A percentile compares a stretch with the other conserved stretches of the same genome.
These are phyloP conservation scores for Xerocomus spinulosus DNA, from an alignment of 768 basidiomycete genomes.

Conservation along the genomic window DNA sequence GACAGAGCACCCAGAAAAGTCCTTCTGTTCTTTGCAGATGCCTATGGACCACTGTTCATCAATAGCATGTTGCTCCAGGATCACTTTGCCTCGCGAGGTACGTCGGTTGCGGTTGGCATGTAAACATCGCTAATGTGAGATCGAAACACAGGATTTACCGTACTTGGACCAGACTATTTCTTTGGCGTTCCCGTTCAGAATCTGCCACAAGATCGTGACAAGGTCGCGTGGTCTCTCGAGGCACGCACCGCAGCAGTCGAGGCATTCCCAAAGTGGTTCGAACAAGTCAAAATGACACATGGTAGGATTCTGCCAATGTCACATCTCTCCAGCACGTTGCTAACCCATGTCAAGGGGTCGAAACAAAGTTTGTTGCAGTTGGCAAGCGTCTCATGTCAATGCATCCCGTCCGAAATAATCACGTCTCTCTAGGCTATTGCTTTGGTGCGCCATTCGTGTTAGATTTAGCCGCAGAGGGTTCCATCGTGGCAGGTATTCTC, in stretches of 20 bases:
- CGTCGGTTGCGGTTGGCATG: background rate
- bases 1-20: constrained; percentile 33
- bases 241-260: constrained; percentile 34
- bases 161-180: constrained; percentile 60
- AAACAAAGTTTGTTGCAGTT: constrained; percentile 39
- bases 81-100: constrained; percentile 55
- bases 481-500: constrained; percentile 41
- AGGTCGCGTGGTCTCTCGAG: constrained; percentile 39
- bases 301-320: constrained; percentile 28
- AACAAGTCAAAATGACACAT: constrained; percentile 41
- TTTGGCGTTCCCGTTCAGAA: constrained; percentile 46
- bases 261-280: constrained; percentile 47
- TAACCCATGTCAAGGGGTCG: constrained; percentile 12
- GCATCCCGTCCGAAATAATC: background rate
- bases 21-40: constrained; percentile 52
- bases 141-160: constrained; percentile 44
- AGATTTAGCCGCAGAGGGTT: constrained; percentile 40
- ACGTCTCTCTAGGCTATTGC: constrained; percentile 44
- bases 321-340: background rate
- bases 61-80: constrained; percentile 59
- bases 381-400: constrained; percentile 26
- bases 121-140: background rate
- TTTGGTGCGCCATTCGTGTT: constrained; percentile 51
- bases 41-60: constrained; percentile 51
- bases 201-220: constrained; percentile 34